These are phyloP conservation scores for Comarum palustre DNA, from an alignment of 306 rosid genomes.

Conservation along the genomic window DNA sequence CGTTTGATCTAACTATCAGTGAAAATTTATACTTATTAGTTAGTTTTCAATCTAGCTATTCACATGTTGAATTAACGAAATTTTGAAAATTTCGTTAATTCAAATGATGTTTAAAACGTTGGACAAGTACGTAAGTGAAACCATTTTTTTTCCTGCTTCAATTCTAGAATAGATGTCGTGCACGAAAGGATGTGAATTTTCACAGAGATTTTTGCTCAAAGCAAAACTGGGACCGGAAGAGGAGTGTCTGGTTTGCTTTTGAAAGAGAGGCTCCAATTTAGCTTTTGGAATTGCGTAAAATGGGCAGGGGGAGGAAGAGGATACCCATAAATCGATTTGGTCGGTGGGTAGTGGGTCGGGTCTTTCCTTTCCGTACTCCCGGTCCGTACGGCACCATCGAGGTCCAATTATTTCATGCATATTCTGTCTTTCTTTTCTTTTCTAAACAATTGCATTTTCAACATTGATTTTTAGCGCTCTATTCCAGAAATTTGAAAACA, in stretches of 20 bases:
- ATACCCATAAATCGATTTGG: not conserved
- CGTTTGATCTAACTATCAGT: too few relatives aligned
- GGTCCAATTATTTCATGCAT: not conserved
- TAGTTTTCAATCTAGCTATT: too few relatives aligned
- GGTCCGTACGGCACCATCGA: conserved; percentile 11
- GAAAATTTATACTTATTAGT: too few relatives aligned
- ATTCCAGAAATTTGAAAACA: not conserved
- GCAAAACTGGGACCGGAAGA: not conserved
- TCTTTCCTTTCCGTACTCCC: not conserved
- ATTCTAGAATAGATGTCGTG: not conserved
- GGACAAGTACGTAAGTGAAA: not conserved
- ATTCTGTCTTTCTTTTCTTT: not conserved
- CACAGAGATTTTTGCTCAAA: not conserved
- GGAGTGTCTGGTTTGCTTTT: not conserved
- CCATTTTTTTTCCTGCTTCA: too few relatives aligned
- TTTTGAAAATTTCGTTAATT: too few relatives aligned
- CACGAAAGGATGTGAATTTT: not conserved
- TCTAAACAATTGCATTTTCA: not conserved
- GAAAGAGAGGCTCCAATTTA: not conserved
- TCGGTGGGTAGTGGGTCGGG: not conserved
- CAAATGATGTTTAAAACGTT: too few relatives aligned
- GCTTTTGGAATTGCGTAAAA: conserved; percentile 9
- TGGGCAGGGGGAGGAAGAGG: not conserved
- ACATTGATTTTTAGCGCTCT: not conserved
- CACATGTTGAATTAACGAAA: too few relatives aligned